Evolutionary conservation across 129 eudicot genomes (phyloP), one percentile per base, ranked within the genome.

Genomic region (Helianthus tuberosus): DNA sequence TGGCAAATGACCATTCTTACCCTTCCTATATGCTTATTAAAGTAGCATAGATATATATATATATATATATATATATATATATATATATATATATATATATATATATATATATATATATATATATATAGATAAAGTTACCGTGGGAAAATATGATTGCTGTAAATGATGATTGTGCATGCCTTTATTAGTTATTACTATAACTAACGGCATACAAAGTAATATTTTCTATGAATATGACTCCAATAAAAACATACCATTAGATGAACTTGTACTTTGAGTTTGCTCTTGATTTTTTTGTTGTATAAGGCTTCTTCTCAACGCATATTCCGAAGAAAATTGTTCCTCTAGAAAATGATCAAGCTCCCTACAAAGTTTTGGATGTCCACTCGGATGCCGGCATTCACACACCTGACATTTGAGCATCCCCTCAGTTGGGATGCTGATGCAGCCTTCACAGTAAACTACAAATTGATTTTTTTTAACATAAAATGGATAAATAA

Each of bases 341-440:
- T 79, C 87, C 82, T 86, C 91, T 78, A 86, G 53, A 55, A 88
- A 91, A 29, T 88, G 78, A 77, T 88, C 80, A 62, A 88, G 79
- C 77, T 79, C 91, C 83, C 84, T 74, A 71, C 86, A 91, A 14
- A 91, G 86, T 79, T 83, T 88, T 6, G 95, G 94, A 47, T 49
- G 39, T 12, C 75, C 89, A 64, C 81, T 76, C 41, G 95, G 95
- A 77, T 86, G 92, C 51, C 77, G 87, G 66, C 81, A 71, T 71
- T 82, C 76, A 84, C 95, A 91, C 75, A 84, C 86, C 68, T 72
- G 68, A 66, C 95, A 91, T 64, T 58, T 82, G 76, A 88, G 78
- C 74, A 61, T 57, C 72, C 79, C 86, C 49, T 86, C 79, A 17
- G 69, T 66, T 27, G 82, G 86, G 15, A 84, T 55, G 57, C 60